phyloP scores from a whole-genome alignment of 192 early-diverging fungal genomes.

The Backusella sp. region DNA sequence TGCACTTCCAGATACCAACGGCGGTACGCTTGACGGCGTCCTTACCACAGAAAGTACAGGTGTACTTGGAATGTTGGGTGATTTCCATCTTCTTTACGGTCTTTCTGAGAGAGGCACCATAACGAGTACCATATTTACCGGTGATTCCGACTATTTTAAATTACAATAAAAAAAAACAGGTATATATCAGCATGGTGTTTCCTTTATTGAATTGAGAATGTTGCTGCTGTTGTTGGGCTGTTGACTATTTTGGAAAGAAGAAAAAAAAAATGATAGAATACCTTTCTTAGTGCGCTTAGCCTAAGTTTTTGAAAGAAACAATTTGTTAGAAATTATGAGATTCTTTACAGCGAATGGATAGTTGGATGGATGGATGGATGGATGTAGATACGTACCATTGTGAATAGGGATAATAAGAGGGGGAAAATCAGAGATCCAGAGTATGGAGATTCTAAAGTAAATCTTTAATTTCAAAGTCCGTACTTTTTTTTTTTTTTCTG shows the following conservation, averaged over 20 bases:
- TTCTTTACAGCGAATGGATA: neutral
- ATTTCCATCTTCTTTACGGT: slow-evolving; percentile 98
- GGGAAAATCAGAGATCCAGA: neutral
- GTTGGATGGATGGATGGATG: slow-evolving; percentile 13
- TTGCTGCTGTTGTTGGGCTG: neutral
- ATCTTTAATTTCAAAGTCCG: neutral
- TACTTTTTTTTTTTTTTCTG: too few species aligned
- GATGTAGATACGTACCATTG: slow-evolving; percentile 15
- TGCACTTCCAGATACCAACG: slow-evolving; percentile 99
- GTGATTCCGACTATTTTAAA: slow-evolving; percentile 77
- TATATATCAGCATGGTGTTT: neutral
- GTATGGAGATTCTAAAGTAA: neutral
- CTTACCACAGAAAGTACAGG: slow-evolving; percentile 99
- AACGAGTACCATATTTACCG: slow-evolving; percentile 99
- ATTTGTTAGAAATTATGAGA: neutral
- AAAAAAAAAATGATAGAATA: slow-evolving; percentile 5
- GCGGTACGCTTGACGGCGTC: slow-evolving; percentile 90
- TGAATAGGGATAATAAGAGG: slow-evolving; percentile 18
- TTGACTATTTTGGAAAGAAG: neutral
- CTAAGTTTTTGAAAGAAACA: slow-evolving; percentile 27
- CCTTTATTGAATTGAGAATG: neutral
- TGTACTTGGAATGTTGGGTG: slow-evolving; percentile 99
- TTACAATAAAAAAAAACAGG: neutral
- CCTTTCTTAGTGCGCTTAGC: slow-evolving; percentile 95
- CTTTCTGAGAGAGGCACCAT: slow-evolving; percentile 99